Percentiles rank a stretch among this genome's conserved stretches.
Conservation (phyloP, 169 alveolate species). For the Cystoisospora suis region DNA sequence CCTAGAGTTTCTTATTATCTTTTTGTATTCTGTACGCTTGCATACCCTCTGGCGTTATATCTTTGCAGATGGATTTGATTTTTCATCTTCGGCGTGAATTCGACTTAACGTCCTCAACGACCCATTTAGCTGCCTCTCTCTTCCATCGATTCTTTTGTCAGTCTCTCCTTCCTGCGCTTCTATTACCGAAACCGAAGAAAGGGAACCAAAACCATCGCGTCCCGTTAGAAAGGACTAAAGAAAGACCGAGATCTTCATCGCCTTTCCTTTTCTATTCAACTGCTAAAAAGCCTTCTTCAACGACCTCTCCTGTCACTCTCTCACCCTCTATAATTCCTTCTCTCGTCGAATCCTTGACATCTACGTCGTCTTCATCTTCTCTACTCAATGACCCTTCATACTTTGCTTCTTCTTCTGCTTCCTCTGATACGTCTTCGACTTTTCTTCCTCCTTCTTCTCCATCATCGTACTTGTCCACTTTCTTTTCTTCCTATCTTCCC, state of each 20-base stretch:
- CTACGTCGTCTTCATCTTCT: background rate
- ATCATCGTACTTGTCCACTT: background rate
- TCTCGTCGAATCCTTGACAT: background rate
- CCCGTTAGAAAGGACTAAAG: no score
- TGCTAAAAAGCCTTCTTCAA: background rate
- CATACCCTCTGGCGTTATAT: no score
- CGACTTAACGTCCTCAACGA: background rate
- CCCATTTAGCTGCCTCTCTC: background rate
- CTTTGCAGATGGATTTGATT: background rate
- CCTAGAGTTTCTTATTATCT: background rate
- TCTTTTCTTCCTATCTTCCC: background rate
- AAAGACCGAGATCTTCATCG: background rate
- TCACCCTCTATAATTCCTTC: background rate
- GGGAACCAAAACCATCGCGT: no score
- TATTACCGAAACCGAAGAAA: no score
- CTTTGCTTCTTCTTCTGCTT: no score
- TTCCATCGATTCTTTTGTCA: slow-evolving; percentile 21
- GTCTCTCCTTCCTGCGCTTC: background rate
- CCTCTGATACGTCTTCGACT: background rate
- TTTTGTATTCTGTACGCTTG: background rate
- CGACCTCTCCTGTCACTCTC: background rate
- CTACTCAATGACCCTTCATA: background rate
- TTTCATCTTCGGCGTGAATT: background rate
- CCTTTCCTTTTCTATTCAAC: background rate
- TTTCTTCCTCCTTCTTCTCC: background rate